phyloP scores from a whole-genome alignment of 2,329 filamentous ascomycete genomes.

The Rasamsonia emersonii region DNA sequence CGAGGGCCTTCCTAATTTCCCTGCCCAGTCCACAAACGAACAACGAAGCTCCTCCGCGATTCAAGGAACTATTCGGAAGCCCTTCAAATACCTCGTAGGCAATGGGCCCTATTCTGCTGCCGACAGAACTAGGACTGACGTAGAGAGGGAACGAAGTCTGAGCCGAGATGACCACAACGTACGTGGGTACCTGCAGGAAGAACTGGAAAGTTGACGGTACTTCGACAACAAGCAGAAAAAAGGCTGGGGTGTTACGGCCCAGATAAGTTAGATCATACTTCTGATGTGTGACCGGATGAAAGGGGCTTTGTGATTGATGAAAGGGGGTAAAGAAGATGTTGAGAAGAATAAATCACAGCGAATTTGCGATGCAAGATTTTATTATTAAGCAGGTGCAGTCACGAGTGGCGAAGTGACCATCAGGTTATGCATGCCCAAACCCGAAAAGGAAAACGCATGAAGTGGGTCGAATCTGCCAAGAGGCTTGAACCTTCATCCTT shows the following conservation, averaged over 20 bases:
- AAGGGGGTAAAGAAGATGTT: not conserved
- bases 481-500: no score
- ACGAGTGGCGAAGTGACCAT: no score
- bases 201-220: constrained; percentile 1
- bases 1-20: not conserved
- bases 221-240: not conserved
- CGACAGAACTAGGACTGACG: not conserved
- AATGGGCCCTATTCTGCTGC: not conserved
- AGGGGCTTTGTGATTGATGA: no score
- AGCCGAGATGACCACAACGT: not conserved
- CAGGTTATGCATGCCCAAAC: no score
- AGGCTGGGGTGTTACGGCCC: not conserved
- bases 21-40: not conserved
- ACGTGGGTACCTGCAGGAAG: not conserved
- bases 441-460: no score
- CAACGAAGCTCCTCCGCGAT: not conserved
- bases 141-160: not conserved
- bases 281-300: no score
- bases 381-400: not conserved
- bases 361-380: not conserved
- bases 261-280: not conserved
- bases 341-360: not conserved
- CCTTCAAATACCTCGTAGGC: constrained; percentile 2
- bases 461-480: no score
- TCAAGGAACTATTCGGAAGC: not conserved